Percentiles rank a stretch among this genome's conserved stretches.
These are phyloP conservation scores for Penicillium sp. DNA, from an alignment of 2,329 filamentous ascomycete genomes.

Conservation along the genomic window DNA sequence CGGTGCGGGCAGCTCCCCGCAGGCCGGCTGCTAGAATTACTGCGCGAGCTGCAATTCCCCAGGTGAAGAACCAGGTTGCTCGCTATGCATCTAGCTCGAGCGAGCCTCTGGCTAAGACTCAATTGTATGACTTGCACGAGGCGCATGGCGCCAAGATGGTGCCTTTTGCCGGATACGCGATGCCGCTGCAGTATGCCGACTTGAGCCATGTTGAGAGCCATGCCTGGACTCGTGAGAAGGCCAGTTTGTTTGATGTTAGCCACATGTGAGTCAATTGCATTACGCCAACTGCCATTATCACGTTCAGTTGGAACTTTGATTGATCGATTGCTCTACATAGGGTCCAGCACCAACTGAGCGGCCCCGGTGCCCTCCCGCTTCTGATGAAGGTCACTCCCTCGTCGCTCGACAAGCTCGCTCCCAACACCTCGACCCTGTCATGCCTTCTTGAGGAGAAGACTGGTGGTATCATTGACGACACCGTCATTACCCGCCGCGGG, in stretches of 20 bases:
- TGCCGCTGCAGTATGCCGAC: slow-evolving; percentile 86
- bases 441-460: slow-evolving; percentile 75
- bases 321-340: slow-evolving; percentile 36
- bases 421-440: slow-evolving; percentile 78
- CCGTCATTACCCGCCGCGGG: slow-evolving; percentile 79
- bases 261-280: slow-evolving; percentile 72
- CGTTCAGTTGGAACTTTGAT: not conserved
- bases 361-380: slow-evolving; percentile 77
- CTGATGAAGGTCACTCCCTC: slow-evolving; percentile 83
- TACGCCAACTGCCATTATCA: too few relatives aligned
- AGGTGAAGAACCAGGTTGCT: slow-evolving; percentile 18
- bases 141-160: slow-evolving; percentile 88
- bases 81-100: slow-evolving; percentile 38
- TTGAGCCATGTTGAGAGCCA: slow-evolving; percentile 82
- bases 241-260: slow-evolving; percentile 91
- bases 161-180: slow-evolving; percentile 88
- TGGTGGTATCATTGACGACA: slow-evolving; percentile 94
- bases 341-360: slow-evolving; percentile 81
- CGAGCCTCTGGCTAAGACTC: slow-evolving; percentile 55
- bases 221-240: slow-evolving; percentile 82
- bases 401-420: slow-evolving; percentile 63
- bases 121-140: slow-evolving; percentile 77
- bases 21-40: slow-evolving; percentile 15
- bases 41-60: slow-evolving; percentile 16
- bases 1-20: slow-evolving; percentile 28